Base-by-base conservation (phyloP, 2,329 filamentous ascomycete genomes). In the Aspergillus sp. region DNA sequence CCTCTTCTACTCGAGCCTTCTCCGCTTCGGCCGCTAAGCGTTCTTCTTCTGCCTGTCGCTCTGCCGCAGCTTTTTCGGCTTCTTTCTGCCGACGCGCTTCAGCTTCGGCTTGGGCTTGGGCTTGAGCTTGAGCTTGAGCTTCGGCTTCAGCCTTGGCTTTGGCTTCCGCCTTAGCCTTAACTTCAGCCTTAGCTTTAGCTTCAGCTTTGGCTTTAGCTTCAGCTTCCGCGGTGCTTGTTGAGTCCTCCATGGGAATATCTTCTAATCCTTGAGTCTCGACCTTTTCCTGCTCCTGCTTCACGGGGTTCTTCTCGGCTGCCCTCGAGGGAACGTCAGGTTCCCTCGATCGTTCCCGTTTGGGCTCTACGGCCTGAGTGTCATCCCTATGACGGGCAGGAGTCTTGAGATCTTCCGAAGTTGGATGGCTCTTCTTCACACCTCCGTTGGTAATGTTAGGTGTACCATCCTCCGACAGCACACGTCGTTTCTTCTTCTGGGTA, bases 401-500 rank as follows among this genome's bases (percentile, higher is more conserved):
- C 32, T 73, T 72, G 21, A 64, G 56, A 30, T 60, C 65, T 41
- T 64, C 44, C 30, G 61, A 51, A 23, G 64, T 58, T 38, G 68
- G 64, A 42, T 64, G 51, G 65, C 50, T 65, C 64, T 71, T 72
- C 69, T 70, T 73, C 63, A 65, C 53, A 11, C 55, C 56, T 19
- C 73, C 73, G 52, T 77, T 76, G 13, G 70, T 58, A 41, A 69
- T 54, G 36, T 69, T 74, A 5, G 71, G 65, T 13, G 66, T 47
- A 32, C 68, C 76, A 48, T 77, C 78, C 44, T 80, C 78, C 2
- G 75, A 70, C 11, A 75, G 65, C 39, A 80, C 71, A 7, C 77
- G 77, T 53, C 77, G 70, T 68, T 81, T 77, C 68, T 80, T 81
- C 66, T 77, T 78, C 13, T 75, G 73, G n/a, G 66, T 54, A 17